Evolutionary conservation across 1,284 basidiomycete species (phyloP).

Genomic region (Apiotrichum akiyoshidainum): DNA sequence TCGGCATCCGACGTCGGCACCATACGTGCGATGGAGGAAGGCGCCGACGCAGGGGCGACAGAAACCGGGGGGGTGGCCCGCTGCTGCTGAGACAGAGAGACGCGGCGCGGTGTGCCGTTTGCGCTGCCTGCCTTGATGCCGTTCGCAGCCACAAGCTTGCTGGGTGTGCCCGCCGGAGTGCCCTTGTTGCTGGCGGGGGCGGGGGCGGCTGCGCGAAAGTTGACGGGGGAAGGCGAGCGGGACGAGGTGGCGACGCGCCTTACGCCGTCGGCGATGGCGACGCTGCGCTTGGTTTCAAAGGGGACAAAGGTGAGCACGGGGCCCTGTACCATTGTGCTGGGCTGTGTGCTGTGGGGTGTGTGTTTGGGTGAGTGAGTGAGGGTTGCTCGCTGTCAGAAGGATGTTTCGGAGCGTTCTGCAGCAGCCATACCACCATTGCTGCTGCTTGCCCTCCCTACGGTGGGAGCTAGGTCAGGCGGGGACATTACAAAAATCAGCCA

Average conservation of each 20-base stretch:
- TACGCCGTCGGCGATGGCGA: constrained; percentile 2
- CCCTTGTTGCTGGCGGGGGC: not conserved
- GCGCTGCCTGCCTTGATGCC: not conserved
- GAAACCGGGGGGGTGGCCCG: not conserved
- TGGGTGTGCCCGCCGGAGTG: no score
- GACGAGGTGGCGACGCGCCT: constrained; percentile 6
- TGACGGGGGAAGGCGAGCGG: constrained; percentile 9
- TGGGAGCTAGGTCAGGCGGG: no score
- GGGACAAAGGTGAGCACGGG: constrained; percentile 10
- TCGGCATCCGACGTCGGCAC: not conserved
- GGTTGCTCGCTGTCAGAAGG: no score
- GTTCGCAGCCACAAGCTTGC: not conserved
- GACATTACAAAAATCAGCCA: no score
- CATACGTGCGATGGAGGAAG: not conserved
- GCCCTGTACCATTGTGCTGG: not conserved
- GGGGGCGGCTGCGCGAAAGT: no score
- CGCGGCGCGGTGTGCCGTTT: not conserved
- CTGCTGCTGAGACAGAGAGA: not conserved
- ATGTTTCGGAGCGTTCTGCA: no score
- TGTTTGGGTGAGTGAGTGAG: not conserved
- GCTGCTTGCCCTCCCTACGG: no score
- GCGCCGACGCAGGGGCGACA: not conserved
- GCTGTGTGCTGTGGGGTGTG: not conserved
- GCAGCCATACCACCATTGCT: no score
- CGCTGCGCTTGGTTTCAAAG: not conserved